phyloP scores from a whole-genome alignment of 2,329 filamentous ascomycete species.

The Septoria petroselini region DNA sequence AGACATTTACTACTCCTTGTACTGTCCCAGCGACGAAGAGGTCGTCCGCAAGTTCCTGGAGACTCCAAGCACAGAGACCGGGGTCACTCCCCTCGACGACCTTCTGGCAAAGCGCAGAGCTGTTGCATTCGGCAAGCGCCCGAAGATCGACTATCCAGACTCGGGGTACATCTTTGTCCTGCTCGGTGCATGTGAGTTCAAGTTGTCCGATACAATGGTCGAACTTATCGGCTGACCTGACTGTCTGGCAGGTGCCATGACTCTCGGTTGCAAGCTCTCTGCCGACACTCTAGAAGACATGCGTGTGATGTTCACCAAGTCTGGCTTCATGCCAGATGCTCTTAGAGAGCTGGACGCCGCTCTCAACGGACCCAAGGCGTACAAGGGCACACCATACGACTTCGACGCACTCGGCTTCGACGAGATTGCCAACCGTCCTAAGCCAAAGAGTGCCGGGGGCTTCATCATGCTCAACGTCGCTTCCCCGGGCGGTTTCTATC shows the following conservation, averaged over 20 bases:
- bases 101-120: not conserved
- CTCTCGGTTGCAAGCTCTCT: constrained; percentile 9
- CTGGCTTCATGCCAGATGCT: constrained; percentile 10
- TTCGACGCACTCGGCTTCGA: not conserved
- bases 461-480: not conserved
- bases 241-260: not conserved
- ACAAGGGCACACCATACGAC: constrained; percentile 10
- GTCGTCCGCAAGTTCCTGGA: constrained; percentile 5
- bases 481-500: not conserved
- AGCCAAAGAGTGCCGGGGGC: not conserved
- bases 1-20: not conserved
- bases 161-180: not conserved
- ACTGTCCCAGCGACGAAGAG: not conserved
- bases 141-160: not conserved
- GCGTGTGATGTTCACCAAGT: not conserved
- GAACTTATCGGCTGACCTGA: not conserved
- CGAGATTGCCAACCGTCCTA: not conserved
- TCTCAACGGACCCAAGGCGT: constrained; percentile 3
- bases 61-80: constrained; percentile 1
- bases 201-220: too few relatives aligned
- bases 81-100: not conserved
- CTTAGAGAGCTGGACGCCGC: constrained; percentile 3
- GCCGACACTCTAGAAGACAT: not conserved
- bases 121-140: not conserved
- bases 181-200: constrained; percentile 8